Evolutionary conservation across 2,329 filamentous ascomycete genomes (phyloP).

Genomic region (Neocucurbitaria cava): DNA sequence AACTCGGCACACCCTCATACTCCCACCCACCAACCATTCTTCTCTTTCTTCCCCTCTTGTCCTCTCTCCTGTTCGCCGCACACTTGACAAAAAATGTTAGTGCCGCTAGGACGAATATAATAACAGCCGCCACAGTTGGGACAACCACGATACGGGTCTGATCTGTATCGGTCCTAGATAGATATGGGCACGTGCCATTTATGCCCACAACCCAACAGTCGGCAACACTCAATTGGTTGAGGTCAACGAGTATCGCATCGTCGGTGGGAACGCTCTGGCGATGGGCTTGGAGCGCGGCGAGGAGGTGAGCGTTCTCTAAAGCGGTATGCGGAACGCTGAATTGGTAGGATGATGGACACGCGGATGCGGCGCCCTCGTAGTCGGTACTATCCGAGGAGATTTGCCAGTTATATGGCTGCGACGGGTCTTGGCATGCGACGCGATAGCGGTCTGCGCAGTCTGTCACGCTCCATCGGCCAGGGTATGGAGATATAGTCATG

Average conservation of each 20-base stretch:
- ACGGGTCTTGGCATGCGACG: conserved; percentile 63
- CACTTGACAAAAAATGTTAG: conserved; percentile 70
- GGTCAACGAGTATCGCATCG: conserved; percentile 62
- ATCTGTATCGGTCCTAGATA: conserved; percentile 51
- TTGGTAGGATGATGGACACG: conserved; percentile 57
- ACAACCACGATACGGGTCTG: conserved; percentile 62
- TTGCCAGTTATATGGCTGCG: conserved; percentile 65
- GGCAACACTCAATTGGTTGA: conserved; percentile 64
- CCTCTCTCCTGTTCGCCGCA: conserved; percentile 65
- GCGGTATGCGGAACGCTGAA: conserved; percentile 67
- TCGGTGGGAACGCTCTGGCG: conserved; percentile 4
- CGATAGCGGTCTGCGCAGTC: conserved; percentile 61
- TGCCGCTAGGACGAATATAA: conserved; percentile 67
- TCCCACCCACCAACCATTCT: conserved; percentile 63
- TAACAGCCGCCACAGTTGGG: conserved; percentile 67
- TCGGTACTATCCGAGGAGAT: conserved; percentile 53
- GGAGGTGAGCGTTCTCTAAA: conserved; percentile 68
- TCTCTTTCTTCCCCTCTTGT: conserved; percentile 58
- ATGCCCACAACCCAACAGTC: conserved; percentile 67
- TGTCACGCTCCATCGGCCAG: conserved; percentile 64
- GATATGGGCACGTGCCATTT: conserved; percentile 66
- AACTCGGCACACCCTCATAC: conserved; percentile 70
- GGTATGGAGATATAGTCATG: conserved; percentile 53
- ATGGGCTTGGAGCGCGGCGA: conserved; percentile 31
- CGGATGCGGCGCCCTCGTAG: conserved; percentile 53